Evolutionary conservation across 306 rosid genomes (phyloP).

Genomic region (Quercus ilex): DNA sequence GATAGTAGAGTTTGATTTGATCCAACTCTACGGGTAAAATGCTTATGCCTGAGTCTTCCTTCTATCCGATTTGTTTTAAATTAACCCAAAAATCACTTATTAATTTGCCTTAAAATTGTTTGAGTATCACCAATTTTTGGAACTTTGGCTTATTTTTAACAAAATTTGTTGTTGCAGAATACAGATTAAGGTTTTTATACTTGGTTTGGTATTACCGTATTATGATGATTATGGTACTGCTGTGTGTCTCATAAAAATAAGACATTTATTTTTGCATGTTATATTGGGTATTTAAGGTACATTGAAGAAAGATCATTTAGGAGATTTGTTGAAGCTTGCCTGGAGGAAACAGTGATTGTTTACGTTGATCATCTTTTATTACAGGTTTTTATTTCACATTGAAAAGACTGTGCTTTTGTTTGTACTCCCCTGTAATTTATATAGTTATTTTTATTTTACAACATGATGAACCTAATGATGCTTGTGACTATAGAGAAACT

Average conservation of each 20-base stretch:
- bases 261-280: not conserved
- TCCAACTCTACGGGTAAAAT: not conserved
- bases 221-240: not conserved
- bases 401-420: conserved; percentile 1
- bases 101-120: not conserved
- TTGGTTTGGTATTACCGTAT: not conserved
- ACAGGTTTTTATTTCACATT: conserved; percentile 50
- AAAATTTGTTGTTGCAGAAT: not conserved
- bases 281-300: conserved; percentile 56
- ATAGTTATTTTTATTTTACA: conserved; percentile 15
- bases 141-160: not conserved
- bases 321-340: conserved; percentile 98
- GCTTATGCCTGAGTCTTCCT: not conserved
- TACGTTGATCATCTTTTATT: conserved; percentile 87
- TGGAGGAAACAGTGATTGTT: conserved; percentile 86
- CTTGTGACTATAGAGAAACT: conserved; percentile 63
- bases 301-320: conserved; percentile 96
- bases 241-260: not conserved
- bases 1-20: too few species aligned
- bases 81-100: not conserved
- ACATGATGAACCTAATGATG: conserved; percentile 8
- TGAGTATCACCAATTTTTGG: not conserved
- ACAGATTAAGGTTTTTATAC: not conserved
- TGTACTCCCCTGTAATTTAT: conserved; percentile 5
- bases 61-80: not conserved